Evolutionary conservation across 2,329 filamentous ascomycete species (phyloP).

Genomic region (Penicillium sp.): DNA sequence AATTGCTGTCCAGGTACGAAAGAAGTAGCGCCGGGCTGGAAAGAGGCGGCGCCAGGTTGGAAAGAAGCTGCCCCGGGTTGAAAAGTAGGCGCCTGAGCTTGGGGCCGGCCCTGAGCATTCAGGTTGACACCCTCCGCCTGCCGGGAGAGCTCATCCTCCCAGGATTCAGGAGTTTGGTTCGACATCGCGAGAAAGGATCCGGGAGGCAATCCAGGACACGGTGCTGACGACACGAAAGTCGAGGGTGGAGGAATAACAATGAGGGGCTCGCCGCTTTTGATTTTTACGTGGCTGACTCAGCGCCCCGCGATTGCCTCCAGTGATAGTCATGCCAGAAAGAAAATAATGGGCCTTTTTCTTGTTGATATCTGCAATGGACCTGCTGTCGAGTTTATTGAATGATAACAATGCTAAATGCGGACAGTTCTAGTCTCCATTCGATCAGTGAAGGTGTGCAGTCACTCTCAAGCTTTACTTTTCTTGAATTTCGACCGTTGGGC

Average conservation of each 20-base stretch:
- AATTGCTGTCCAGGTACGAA: conserved; percentile 70
- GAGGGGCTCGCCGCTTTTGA: conserved; percentile 26
- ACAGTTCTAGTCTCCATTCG: background rate
- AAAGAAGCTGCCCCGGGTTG: conserved; percentile 59
- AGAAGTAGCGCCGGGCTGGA: conserved; percentile 63
- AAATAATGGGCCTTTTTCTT: background rate
- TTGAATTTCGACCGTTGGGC: conserved; percentile 10
- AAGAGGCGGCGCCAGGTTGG: conserved; percentile 61
- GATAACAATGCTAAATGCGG: too few relatives aligned
- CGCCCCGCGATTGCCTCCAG: conserved; percentile 20
- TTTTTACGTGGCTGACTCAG: conserved; percentile 24
- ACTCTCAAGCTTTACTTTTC: conserved; percentile 2
- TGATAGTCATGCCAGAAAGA: conserved; percentile 6
- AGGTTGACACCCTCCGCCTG: conserved; percentile 72
- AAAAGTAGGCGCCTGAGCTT: conserved; percentile 52
- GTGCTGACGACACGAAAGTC: conserved; percentile 21
- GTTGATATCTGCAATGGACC: too few relatives aligned
- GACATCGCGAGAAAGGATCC: conserved; percentile 58
- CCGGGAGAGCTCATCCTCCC: conserved; percentile 83
- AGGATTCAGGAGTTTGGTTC: conserved; percentile 70
- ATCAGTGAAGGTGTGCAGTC: background rate
- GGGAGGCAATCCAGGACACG: conserved; percentile 20
- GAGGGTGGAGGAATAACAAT: conserved; percentile 15
- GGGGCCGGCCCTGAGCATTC: conserved; percentile 50
- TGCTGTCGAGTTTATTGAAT: too few relatives aligned